phyloP scores from a whole-genome alignment of 2,329 filamentous ascomycete species.

The Sarocladium brachiariae region DNA sequence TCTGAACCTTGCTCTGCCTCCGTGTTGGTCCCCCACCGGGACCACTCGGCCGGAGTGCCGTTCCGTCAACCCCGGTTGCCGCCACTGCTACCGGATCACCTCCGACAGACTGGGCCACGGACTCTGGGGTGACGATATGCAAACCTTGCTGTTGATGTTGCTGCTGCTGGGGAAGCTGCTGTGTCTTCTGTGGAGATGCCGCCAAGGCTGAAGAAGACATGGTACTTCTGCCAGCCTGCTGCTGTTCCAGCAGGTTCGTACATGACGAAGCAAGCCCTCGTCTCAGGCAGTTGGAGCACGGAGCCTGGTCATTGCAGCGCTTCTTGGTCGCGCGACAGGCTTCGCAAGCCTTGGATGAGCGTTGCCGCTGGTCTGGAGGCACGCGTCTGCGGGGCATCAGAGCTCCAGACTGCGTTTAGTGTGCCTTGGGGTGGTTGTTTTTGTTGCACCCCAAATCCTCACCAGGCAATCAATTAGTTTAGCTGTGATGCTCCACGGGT shows the following conservation, averaged over 20 bases:
- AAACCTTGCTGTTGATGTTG: not conserved
- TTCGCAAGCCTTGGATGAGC: constrained; percentile 5
- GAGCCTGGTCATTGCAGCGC: constrained; percentile 6
- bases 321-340: constrained; percentile 8
- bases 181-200: not conserved
- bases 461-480: no score
- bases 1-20: constrained; percentile 3
- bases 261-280: constrained; percentile 4
- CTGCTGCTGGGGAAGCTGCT: no score
- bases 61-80: no score
- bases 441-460: no score
- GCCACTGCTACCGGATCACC: not conserved
- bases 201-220: not conserved
- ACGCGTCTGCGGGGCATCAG: constrained; percentile 8
- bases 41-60: not conserved
- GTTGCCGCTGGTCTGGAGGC: constrained; percentile 6
- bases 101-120: not conserved
- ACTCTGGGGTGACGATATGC: constrained; percentile 6
- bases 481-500: no score
- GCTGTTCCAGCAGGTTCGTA: constrained; percentile 3
- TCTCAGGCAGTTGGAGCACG: constrained; percentile 4
- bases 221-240: not conserved
- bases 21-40: not conserved
- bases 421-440: no score
- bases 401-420: no score